Base-by-base conservation (phyloP, 371 early-diverging fungal species). In the Mucor ambiguus region DNA sequence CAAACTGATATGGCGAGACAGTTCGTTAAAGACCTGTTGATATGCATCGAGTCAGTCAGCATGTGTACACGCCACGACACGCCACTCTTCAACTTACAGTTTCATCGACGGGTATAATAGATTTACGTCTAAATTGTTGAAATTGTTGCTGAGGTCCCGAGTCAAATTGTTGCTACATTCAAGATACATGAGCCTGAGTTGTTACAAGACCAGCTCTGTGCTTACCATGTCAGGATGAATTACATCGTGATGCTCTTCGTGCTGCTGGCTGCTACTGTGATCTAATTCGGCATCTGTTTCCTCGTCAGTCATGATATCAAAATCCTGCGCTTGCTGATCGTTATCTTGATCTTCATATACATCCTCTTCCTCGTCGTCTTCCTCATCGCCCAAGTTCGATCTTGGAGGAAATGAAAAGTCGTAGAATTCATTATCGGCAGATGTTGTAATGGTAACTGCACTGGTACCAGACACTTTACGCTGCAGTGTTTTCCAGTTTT, bases 121-220 rank as follows among this genome's bases (percentile, higher is more conserved):
- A 94, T 82, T 96, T 96, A 68, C 96, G 82, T 63, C 96, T 85
- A 83, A 95, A 94, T 59, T 92, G 87, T 67, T 86, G 91, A 56
- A 88, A 87, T 70, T 76, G 78, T 64, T 78, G 81, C 11, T 88
- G 87, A 18, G 79, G 75, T 22, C 58, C 60, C 43, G 83, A 75
- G 33, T 85, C 90, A 74, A 92, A 93, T 78, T 89, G 87, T 78
- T 90, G 83, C 88, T 86, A 52, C 22, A 57, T 20, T 26, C 10
- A 35, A 32, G 37, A 22, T 20, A 3, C 2, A 20, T 22, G 0
- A 46, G 9, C 8, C 22, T 46, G 1, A 26, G 10, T 24, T 26
- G 12, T 26, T 3, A 12, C 22, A 24, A 1, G 12, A 26, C 12
- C 24, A 12, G 3, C 24, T 28, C 1, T 26, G 14, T 35, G 4